These are phyloP conservation scores for Nicotiana noctiflora DNA, from an alignment of 257 asterid genomes.

Conservation along the genomic window DNA sequence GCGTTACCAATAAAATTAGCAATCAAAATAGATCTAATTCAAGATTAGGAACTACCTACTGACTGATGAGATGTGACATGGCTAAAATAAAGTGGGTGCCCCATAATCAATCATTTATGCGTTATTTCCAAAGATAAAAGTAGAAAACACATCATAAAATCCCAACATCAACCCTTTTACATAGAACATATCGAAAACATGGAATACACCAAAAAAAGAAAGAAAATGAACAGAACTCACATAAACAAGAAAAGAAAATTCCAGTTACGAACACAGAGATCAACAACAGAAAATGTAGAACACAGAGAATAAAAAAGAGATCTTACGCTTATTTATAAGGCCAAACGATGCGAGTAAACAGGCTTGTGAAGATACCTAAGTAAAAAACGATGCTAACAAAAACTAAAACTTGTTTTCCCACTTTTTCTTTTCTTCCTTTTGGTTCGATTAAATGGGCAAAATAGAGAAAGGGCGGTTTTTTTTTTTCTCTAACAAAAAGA, in stretches of 20 bases:
- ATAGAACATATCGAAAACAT: conserved; percentile 1
- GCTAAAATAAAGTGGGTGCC: neutral
- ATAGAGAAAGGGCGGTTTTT: neutral
- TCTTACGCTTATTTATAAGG: conserved; percentile 18
- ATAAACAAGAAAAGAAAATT: conserved; percentile 11
- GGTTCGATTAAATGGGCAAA: neutral
- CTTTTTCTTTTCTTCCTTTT: neutral
- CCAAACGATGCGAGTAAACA: neutral
- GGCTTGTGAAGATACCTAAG: conserved; percentile 24
- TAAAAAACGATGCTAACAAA: conserved; percentile 5
- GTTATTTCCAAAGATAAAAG: neutral
- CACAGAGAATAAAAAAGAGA: conserved; percentile 3
- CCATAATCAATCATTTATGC: neutral
- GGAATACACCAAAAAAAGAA: neutral
- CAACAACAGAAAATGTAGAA: neutral
- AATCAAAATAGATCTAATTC: conserved; percentile 7
- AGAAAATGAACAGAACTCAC: conserved; percentile 7
- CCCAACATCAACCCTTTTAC: neutral
- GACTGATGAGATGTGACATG: neutral
- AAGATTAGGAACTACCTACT: neutral
- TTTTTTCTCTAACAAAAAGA: neutral
- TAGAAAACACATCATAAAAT: neutral
- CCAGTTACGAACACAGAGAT: neutral
- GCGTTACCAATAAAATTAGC: neutral
- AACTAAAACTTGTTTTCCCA: neutral